Evolutionary conservation across 225 moss, liverwort and hornwort species (phyloP), one percentile per base, ranked within the genome.

Genomic region (Thuidium tamariscinum): DNA sequence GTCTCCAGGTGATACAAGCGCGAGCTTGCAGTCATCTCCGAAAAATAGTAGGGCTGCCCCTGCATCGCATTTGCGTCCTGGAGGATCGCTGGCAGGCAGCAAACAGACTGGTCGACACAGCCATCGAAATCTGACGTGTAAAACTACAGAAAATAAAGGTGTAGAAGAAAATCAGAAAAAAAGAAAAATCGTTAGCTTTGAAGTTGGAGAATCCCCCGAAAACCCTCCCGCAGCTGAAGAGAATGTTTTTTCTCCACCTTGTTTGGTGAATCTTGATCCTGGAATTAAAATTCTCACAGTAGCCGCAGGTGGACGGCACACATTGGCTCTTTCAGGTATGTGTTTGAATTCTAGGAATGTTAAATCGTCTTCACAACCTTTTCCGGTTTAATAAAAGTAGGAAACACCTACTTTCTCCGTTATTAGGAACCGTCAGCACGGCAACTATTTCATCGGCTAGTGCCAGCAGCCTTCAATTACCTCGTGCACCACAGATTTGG

Each of bases 251-350:
- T 92, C 94, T 78, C 91, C 91, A 21, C 94, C 95, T 67, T 93
- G 95, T 82, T 59, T 96, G 88, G 93, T 98, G 60, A 92, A 84
- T 75, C 84, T 96, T 87, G 93, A 94, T 88, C 86, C 92, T 49
- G 94, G 94, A 83, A 92, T 95, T 74, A 89, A 82, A 74, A 95
- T 98, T 41, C 88, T 68, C 48, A 88, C 86, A 75, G 98, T 98
- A 72, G 98, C 98, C 51, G 95, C 98, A 62, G 98, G 98, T 82
- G 95, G 97, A 87, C 95, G 98, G 83, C 98, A 98, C 74, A 98
- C 97, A 51, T 89, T 98, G 80, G 94, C 97, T 37, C 84, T 98
- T 72, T 96, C 98, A 92, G 96, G 98, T 95, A 86, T 39, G 52
- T 73, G 22, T 71, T 49, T 81, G 41, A 85, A 48, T 86, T 67